Evolutionary conservation across 495 filamentous ascomycete species (phyloP).

Genomic region (Penicillium angulare): DNA sequence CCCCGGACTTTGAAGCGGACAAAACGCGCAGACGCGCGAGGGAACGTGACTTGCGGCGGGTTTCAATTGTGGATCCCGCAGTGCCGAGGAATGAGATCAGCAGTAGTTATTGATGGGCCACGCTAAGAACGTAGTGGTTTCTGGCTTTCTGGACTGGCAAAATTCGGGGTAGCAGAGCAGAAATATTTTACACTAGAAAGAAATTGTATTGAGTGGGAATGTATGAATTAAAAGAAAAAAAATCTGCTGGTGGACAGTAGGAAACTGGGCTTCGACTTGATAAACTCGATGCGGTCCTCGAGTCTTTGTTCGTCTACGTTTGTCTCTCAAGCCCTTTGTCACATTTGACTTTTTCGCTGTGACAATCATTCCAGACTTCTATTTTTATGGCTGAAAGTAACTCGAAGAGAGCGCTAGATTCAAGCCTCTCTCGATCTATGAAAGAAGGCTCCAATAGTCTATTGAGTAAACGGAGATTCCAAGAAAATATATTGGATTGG

Average conservation of each 20-base stretch:
- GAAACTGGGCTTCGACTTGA: background rate
- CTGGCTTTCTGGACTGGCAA: background rate
- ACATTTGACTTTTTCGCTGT: no score
- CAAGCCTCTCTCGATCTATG: no score
- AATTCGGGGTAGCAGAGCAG: background rate
- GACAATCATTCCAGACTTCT: background rate
- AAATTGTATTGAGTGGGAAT: no score
- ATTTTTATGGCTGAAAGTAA: background rate
- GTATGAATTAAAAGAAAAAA: background rate
- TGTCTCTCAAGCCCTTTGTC: background rate
- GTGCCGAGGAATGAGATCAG: background rate
- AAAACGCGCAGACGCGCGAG: constrained; percentile 32
- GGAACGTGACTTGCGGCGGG: constrained; percentile 22
- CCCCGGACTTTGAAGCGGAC: constrained; percentile 10
- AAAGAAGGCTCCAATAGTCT: no score
- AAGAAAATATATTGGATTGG: constrained; percentile 10
- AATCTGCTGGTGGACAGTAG: background rate
- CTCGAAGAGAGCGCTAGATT: no score
- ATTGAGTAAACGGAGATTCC: no score
- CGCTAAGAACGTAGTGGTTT: background rate
- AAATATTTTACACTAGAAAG: no score
- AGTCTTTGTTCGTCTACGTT: background rate
- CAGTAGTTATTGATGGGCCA: background rate
- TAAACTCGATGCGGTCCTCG: background rate
- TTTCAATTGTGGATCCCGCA: constrained; percentile 7